phyloP scores from a whole-genome alignment of 805 yeast genomes.

The Jamesozyma lodderae region DNA sequence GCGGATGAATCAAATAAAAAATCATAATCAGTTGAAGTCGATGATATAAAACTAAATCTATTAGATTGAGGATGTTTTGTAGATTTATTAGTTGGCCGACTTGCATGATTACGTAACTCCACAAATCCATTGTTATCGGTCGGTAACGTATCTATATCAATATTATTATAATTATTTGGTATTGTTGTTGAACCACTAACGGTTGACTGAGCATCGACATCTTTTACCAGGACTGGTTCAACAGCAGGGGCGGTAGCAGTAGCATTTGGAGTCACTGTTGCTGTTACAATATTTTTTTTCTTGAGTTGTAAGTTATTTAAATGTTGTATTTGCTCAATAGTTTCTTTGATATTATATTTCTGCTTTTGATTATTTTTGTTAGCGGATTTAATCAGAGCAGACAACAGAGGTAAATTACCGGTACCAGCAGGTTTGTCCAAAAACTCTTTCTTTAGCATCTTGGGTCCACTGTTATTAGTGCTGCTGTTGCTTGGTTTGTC shows the following conservation, averaged over 20 bases:
- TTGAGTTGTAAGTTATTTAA: slow-evolving; percentile 6
- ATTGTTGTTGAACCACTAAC: slow-evolving; percentile 3
- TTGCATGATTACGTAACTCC: slow-evolving; percentile 1
- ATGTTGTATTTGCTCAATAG: slow-evolving; percentile 15
- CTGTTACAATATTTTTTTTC: background rate
- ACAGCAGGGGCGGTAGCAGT: background rate
- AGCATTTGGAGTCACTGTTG: background rate
- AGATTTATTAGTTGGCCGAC: background rate
- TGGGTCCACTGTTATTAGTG: slow-evolving; percentile 16
- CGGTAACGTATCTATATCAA: slow-evolving; percentile 8
- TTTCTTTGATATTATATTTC: slow-evolving; percentile 10
- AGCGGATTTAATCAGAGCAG: slow-evolving; percentile 15
- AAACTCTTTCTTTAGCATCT: slow-evolving; percentile 27
- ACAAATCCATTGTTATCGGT: slow-evolving; percentile 9
- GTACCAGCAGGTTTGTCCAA: slow-evolving; percentile 9
- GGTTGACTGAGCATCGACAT: background rate
- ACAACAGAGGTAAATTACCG: slow-evolving; percentile 14
- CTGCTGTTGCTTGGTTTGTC: slow-evolving; percentile 1
- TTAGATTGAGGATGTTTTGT: too few species aligned
- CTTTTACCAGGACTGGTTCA: background rate
- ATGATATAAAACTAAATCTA: slow-evolving; percentile 28
- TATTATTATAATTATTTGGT: background rate
- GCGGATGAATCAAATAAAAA: slow-evolving; percentile 5
- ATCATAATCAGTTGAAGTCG: slow-evolving; percentile 26
- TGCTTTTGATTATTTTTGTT: slow-evolving; percentile 1